Percentiles rank a stretch among this genome's conserved stretches.
These are phyloP conservation scores for Platanthera zijinensis DNA, from an alignment of 106 monocot species.

Conservation along the genomic window DNA sequence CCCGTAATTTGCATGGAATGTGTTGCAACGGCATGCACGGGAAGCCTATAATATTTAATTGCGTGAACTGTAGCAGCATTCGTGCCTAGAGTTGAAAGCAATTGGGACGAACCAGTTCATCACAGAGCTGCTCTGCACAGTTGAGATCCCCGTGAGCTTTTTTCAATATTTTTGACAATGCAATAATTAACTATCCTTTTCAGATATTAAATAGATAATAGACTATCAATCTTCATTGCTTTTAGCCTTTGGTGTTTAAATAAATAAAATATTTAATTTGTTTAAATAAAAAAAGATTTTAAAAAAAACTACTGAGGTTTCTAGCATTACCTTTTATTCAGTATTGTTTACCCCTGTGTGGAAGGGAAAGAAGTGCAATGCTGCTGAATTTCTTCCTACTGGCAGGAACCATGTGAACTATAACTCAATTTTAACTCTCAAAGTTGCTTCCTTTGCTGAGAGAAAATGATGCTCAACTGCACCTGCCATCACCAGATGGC, in stretches of 20 bases:
- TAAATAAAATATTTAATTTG: no score
- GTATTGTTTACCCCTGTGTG: not conserved
- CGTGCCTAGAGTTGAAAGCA: not conserved
- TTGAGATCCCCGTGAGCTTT: not conserved
- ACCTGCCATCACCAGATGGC: not conserved
- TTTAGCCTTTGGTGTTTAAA: no score
- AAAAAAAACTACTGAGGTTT: no score
- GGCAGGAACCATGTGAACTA: slow-evolving; percentile 16
- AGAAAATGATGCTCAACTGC: slow-evolving; percentile 11
- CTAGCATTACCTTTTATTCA: no score
- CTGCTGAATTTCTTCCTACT: not conserved
- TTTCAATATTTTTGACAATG: no score
- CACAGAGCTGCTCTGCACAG: not conserved
- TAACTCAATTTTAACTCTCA: not conserved
- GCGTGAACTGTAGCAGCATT: not conserved
- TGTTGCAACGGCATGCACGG: no score
- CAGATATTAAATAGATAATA: no score
- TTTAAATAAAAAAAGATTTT: no score
- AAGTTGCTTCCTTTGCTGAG: slow-evolving; percentile 4
- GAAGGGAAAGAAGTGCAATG: slow-evolving; percentile 2
- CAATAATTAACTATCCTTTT: no score
- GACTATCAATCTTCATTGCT: no score
- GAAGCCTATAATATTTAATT: not conserved
- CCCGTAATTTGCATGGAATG: not conserved
- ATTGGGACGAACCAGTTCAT: not conserved